Base-by-base conservation (phyloP, 495 filamentous ascomycete genomes). In the Aspergillus incahuasiensis region DNA sequence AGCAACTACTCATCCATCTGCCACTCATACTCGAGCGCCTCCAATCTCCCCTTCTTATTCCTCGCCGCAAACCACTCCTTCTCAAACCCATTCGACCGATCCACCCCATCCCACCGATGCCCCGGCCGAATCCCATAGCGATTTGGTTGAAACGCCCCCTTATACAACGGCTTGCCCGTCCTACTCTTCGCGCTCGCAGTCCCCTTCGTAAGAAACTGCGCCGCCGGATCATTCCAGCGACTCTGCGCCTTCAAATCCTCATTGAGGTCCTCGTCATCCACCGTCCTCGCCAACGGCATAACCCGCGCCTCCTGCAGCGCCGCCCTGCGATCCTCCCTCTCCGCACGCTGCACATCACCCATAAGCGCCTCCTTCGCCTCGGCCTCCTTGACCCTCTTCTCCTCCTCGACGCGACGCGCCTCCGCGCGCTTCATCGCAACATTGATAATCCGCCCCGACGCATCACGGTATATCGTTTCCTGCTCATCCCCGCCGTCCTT, bases 101-200 rank as follows among this genome's bases (percentile, higher is more conserved):
- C 95, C 39, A 98, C 95, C 13, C 95, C 95, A 82, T 99, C 94
- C 94, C 94, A 99, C 62, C 87, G 73, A 75, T 95, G 86, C 7
- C 94, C 95, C 2, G 94, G 94, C 58, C 86, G 74, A 58, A 97
- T 97, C 16, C 90, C 89, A 79, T 96, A 97, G 53, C 94, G 80
- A 83, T 99, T 99, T 57, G 94, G 94, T 70, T 83, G 72, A 51
- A 84, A 88, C 0, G 85, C 75, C 0, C 92, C 94, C 57, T 83
- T 74, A 69, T 97, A 99, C 19, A 91, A 63, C 46, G 90, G 89
- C 62, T 79, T 85, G 39, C 89, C 86, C 11, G 80, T 82, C 21
- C 66, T 64, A 69, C 80, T 81, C 34, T 65, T 63, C 0, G 61
- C 67, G 0, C 63, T 55, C 5, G 61, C 76, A 34, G 59, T 68